Conservation (phyloP, 805 yeast genomes). For the Wickerhamomyces ciferrii region DNA sequence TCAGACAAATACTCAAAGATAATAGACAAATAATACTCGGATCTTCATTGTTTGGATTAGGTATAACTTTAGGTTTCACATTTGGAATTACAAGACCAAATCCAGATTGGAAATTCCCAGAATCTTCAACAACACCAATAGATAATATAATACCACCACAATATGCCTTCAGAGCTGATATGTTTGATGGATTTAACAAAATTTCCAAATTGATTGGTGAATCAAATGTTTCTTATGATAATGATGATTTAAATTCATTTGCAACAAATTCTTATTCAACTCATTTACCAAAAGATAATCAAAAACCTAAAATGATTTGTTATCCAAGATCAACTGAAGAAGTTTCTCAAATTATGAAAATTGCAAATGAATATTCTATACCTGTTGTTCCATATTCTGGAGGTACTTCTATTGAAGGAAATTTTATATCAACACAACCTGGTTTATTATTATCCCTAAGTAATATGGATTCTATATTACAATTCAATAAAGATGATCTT, state of each 20-base stretch:
- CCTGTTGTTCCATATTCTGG: constrained; percentile 74
- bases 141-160: not conserved
- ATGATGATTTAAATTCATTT: not conserved
- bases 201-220: not conserved
- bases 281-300: not conserved
- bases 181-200: not conserved
- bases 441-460: constrained; percentile 43
- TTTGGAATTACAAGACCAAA: not conserved
- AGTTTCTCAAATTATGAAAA: constrained; percentile 53
- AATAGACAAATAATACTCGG: not conserved
- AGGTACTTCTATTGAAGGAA: constrained; percentile 77
- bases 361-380: constrained; percentile 48
- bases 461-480: constrained; percentile 47
- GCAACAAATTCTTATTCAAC: not conserved
- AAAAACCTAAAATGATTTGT: not conserved
- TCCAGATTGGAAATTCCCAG: not conserved
- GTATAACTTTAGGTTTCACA: not conserved
- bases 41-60: not conserved
- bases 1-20: not conserved
- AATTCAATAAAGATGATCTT: constrained; percentile 52
- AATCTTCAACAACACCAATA: not conserved
- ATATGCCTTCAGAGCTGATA: not conserved
- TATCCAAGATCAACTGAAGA: constrained; percentile 54
- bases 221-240: not conserved
- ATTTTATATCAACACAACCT: constrained; percentile 60